phyloP scores from a whole-genome alignment of 768 basidiomycete species.

The Russula abietina region DNA sequence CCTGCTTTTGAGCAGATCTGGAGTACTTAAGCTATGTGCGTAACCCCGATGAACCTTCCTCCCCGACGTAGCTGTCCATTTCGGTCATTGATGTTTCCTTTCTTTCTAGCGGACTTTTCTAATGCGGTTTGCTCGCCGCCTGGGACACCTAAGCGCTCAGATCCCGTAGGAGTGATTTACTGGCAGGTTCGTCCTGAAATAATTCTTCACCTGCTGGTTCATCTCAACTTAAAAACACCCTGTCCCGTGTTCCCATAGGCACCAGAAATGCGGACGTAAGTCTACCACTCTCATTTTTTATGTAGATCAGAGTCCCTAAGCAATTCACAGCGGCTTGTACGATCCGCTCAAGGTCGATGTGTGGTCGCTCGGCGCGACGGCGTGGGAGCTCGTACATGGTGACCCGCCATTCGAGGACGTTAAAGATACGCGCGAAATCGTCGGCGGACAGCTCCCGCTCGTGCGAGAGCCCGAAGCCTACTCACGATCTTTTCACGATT shows the following conservation, averaged over 20 bases:
- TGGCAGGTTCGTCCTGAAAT: constrained; percentile 55
- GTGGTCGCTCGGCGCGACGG: constrained; percentile 25
- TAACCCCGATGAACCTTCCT: not conserved
- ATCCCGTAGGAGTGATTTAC: constrained; percentile 65
- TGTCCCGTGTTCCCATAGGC: constrained; percentile 35
- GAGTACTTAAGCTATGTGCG: constrained; percentile 67
- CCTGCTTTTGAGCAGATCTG: constrained; percentile 59
- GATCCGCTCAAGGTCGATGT: constrained; percentile 25
- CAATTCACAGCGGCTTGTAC: constrained; percentile 17
- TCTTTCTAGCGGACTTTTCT: constrained; percentile 65
- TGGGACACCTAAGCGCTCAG: constrained; percentile 47
- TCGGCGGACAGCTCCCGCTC: constrained; percentile 18
- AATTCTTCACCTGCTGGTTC: not conserved
- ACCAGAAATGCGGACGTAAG: constrained; percentile 70
- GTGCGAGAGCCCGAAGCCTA: constrained; percentile 18
- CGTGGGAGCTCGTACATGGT: constrained; percentile 24
- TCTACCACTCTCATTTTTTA: not conserved
- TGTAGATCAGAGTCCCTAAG: not conserved
- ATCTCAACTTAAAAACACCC: not conserved
- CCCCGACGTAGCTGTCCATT: not conserved
- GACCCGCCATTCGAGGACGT: constrained; percentile 22
- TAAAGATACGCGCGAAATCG: constrained; percentile 18
- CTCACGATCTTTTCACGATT: constrained; percentile 26
- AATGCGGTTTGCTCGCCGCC: constrained; percentile 56
- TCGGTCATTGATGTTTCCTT: not conserved